A percentile compares a stretch with the other conserved stretches of the same genome.
These are phyloP conservation scores for Penicillium flavigenum DNA, from an alignment of 495 filamentous ascomycete genomes.

Conservation along the genomic window DNA sequence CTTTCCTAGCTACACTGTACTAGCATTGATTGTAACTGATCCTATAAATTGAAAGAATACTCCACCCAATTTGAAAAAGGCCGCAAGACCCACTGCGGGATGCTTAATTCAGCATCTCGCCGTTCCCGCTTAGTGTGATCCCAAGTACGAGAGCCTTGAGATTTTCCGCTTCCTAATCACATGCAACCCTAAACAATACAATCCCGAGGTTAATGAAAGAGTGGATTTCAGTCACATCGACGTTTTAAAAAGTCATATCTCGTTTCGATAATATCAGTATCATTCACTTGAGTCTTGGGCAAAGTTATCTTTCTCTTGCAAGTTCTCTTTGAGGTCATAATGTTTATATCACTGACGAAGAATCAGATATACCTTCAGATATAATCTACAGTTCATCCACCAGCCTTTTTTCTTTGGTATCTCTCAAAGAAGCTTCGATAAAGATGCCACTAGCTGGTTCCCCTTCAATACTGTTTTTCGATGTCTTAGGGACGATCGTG, in stretches of 20 bases:
- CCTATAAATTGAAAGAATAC: neutral
- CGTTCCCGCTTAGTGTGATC: no score
- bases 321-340: no score
- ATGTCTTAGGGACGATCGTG: conserved; percentile 23
- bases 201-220: conserved; percentile 10
- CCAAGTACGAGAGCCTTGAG: no score
- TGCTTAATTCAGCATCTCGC: no score
- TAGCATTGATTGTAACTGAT: neutral
- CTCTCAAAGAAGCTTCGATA: conserved; percentile 3
- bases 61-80: conserved; percentile 3
- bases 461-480: conserved; percentile 22
- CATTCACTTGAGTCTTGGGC: neutral
- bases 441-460: conserved; percentile 12
- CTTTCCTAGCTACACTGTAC: no score
- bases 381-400: neutral
- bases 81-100: neutral
- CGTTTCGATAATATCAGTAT: conserved; percentile 4
- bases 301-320: no score
- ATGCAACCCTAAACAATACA: conserved; percentile 5
- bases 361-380: no score
- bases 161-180: conserved; percentile 1
- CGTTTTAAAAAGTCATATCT: conserved; percentile 7
- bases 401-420: conserved; percentile 1
- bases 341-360: no score
- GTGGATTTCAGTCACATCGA: conserved; percentile 1